Evolutionary conservation across 331 rosid species (phyloP), one percentile per base, ranked within the genome.

Genomic region (Pyracantha coccinea): DNA sequence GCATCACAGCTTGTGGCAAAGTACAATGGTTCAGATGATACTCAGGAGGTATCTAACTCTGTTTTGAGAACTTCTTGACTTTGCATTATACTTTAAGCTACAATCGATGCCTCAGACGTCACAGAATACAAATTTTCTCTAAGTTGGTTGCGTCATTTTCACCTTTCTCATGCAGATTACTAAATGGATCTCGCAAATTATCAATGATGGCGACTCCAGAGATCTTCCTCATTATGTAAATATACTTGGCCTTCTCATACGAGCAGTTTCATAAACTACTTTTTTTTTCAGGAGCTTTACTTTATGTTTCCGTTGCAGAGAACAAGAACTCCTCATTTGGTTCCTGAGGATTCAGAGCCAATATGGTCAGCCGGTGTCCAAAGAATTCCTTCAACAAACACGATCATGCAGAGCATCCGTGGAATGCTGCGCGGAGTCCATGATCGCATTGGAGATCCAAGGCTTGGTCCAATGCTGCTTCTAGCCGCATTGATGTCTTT

Each of bases 1-100:
- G 92, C 96, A 41, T 85, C 96, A 72, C 99, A 92, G 83, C 93
- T 90, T 72, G 97, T 94, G 80, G 97, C 97, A 14, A 87, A 82
- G 78, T 94, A 90, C 90, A 90, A 88, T 74, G 99, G 97, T 73
- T 82, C 88, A 24, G 79, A 66, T 78, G 93, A 89, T 65, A 81
- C 66, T 75, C 66, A 87, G 45, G 88, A 94, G 97, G 99, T 92
- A 77, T 71, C 71, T 41, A 72, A 15, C 10, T 70, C 77, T 24
- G 54, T 24, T 16, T 57, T 17, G 21, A 38, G 67, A 19, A 38
- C 10, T 50, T 27, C 20, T 47, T 80, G 53, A 44, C 20, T 27
- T 59, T 16, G 21, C 52, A 25, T 52, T 61, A 14, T 64, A 68
- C 68, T 69, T 52, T 24, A 10, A 23, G 13, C 10, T 25, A 4